Conservation (phyloP, 306 rosid species). For the Lagenaria siceraria region DNA sequence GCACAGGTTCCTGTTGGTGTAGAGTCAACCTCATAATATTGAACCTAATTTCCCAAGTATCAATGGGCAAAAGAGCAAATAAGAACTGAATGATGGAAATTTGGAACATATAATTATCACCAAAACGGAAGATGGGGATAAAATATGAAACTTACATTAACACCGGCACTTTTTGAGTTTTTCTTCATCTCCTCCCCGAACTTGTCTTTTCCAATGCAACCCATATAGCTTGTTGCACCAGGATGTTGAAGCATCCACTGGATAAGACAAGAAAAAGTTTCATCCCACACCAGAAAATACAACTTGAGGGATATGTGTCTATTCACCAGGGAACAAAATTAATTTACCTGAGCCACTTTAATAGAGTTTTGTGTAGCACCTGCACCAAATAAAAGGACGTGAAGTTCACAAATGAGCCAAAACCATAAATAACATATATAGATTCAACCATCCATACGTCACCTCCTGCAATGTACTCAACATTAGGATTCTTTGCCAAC, state of each 20-base stretch:
- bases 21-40: constrained; percentile 69
- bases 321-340: not conserved
- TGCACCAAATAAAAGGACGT: constrained; percentile 11
- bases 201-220: constrained; percentile 91
- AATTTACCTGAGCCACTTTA: constrained; percentile 73
- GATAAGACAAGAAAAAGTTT: not conserved
- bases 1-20: constrained; percentile 97
- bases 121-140: not conserved
- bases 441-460: not conserved
- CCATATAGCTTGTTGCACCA: constrained; percentile 82
- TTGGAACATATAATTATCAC: not conserved
- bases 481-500: constrained; percentile 39
- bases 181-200: constrained; percentile 90
- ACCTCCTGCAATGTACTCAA: constrained; percentile 99
- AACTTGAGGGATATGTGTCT: not conserved
- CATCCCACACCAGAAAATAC: not conserved
- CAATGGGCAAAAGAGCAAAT: not conserved
- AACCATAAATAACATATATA: not conserved
- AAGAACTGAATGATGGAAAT: not conserved
- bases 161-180: constrained; percentile 54
- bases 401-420: not conserved
- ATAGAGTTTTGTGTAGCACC: constrained; percentile 96
- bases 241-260: constrained; percentile 94
- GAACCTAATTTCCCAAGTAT: constrained; percentile 35
- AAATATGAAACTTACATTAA: constrained; percentile 46